Evolutionary conservation across 805 yeast species (phyloP), one percentile per base, ranked within the genome.

Genomic region (Kodamaea sagamina): DNA sequence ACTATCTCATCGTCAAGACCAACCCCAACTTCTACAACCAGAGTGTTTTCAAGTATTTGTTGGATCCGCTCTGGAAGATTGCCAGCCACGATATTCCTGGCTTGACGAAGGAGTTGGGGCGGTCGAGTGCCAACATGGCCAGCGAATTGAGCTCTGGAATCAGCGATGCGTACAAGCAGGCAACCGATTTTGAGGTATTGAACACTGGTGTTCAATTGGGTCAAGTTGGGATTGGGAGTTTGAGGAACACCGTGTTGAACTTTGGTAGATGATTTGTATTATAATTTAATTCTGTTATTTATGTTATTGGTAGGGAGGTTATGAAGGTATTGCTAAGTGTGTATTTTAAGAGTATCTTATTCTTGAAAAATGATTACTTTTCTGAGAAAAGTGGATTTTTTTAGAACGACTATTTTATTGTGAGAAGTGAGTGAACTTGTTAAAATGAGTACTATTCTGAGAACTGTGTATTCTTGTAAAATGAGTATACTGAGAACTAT

Each of bases 201-300:
- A 42, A 44, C 39, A 36, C 44, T 4, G 57, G 62, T 8, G 39
- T 54, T 11, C 50, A 49, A 22, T 38, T 62, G 17, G 59, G 63
- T 5, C 65, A 61, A 31, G 53, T 68, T 8, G 73, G 74, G 0
- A 50, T 69, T 28, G 73, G 72, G 1, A 59, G 58, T 35, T 43
- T 69, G 21, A 53, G 65, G 35, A 54, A 55, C 39, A 52, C 61
- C 7, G 48, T 66, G 4, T 65, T 54, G 28, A 15, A 29, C 15
- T 29, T 29, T 49, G 63, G 65, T 9, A n/a, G 49, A 47, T 10
- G 35, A 28, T 17, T 17, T 28, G 24, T 17, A 19, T 16, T 10
- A n/a, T 11, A 17, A n/a, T 6, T 4, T 6, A 18, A 19, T 12
- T 9, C 35, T 31, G 18, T 31, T 31, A 17, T 9, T 31, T 21